phyloP scores from a whole-genome alignment of 805 yeast genomes.

The Suhomyces sp. region DNA sequence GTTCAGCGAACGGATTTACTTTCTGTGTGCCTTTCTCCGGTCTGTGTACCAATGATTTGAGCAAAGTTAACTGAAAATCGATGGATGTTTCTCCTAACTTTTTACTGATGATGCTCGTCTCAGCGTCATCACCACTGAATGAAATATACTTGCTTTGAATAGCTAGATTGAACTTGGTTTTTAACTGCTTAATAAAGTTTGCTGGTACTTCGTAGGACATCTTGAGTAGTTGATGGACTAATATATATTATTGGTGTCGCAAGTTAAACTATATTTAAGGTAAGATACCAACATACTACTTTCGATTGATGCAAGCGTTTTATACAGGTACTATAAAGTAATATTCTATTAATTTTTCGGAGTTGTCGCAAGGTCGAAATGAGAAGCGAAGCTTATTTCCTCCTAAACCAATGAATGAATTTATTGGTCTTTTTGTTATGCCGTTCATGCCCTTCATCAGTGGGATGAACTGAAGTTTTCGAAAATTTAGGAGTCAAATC shows the following conservation, averaged over 20 bases:
- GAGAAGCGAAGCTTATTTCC: conserved; percentile 6
- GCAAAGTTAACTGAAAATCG: conserved; percentile 30
- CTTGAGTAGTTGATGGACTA: no score
- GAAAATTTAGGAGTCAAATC: conserved; percentile 21
- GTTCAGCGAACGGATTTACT: conserved; percentile 73
- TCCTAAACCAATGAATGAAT: conserved; percentile 26
- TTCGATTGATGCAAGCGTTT: no score
- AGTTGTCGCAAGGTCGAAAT: no score
- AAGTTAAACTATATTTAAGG: no score
- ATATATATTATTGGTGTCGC: no score
- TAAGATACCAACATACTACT: no score
- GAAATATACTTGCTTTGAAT: conserved; percentile 43
- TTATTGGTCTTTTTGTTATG: conserved; percentile 18
- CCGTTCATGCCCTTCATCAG: conserved; percentile 10
- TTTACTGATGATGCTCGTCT: conserved; percentile 28
- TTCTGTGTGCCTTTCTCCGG: conserved; percentile 42
- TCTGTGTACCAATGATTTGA: conserved; percentile 35
- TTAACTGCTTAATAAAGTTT: conserved; percentile 35
- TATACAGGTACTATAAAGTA: no score
- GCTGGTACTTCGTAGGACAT: conserved; percentile 34
- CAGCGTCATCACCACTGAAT: conserved; percentile 50
- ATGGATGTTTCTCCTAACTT: conserved; percentile 10
- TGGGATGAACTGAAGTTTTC: conserved; percentile 4
- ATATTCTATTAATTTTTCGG: no score
- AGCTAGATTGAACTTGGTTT: conserved; percentile 49